Evolutionary conservation across 176 grass and related monocot genomes (phyloP).

Genomic region (Zea luxurians): DNA sequence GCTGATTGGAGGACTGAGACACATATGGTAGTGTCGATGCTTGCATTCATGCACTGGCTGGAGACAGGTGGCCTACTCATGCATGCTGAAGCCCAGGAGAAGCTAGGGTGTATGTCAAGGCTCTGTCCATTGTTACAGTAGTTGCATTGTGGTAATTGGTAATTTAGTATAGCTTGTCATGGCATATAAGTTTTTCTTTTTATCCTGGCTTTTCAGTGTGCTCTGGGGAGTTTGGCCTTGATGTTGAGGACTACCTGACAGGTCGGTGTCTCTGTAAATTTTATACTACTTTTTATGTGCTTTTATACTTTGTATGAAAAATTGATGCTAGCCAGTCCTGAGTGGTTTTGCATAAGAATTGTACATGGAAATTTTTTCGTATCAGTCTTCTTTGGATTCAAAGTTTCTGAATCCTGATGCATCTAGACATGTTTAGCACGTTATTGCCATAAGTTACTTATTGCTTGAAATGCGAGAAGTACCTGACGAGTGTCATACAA

Average conservation of each 20-base stretch:
- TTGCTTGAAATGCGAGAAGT: neutral
- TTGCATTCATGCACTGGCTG: constrained; percentile 83
- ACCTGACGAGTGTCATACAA: neutral
- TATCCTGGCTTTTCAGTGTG: constrained; percentile 57
- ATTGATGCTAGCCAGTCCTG: neutral
- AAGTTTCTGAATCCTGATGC: constrained; percentile 13
- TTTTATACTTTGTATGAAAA: neutral
- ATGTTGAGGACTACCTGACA: constrained; percentile 92
- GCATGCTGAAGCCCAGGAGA: constrained; percentile 85
- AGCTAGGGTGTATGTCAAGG: constrained; percentile 65
- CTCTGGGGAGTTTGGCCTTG: constrained; percentile 76
- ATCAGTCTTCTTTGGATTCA: neutral
- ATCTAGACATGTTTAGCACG: constrained; percentile 5
- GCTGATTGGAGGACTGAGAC: constrained; percentile 85
- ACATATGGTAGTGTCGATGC: constrained; percentile 69
- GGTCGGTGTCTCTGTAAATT: constrained; percentile 42
- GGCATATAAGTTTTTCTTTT: constrained; percentile 9
- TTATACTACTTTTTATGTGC: neutral
- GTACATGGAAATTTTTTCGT: neutral
- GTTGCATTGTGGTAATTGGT: constrained; percentile 11
- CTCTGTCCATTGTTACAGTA: constrained; percentile 5
- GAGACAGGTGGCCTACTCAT: constrained; percentile 72
- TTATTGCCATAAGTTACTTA: neutral
- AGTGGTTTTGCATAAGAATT: constrained; percentile 2
- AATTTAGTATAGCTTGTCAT: neutral